These are phyloP conservation scores for Spiraea crenata DNA, from an alignment of 331 rosid species.

Conservation along the genomic window DNA sequence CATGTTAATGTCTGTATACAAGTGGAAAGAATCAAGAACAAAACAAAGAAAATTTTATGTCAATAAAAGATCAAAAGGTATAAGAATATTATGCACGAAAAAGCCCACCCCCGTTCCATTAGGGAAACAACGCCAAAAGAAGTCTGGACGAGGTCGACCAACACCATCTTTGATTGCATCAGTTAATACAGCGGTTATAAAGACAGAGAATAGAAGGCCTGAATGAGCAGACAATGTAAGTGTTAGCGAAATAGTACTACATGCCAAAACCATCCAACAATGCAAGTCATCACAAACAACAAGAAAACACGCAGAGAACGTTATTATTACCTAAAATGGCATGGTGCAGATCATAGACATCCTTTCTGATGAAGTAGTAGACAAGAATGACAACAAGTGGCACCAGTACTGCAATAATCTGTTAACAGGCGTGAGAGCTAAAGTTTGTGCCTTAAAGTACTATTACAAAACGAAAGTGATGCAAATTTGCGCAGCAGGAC, in stretches of 20 bases:
- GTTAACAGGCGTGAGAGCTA: constrained; percentile 25
- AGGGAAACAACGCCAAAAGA: constrained; percentile 99
- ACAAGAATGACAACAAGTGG: constrained; percentile 58
- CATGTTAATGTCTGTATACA: constrained; percentile 15
- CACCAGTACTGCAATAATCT: constrained; percentile 66
- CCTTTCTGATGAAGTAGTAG: constrained; percentile 61
- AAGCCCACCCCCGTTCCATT: constrained; percentile 69
- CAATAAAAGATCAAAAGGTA: not conserved
- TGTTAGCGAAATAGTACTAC: constrained; percentile 8
- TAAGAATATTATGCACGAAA: constrained; percentile 10
- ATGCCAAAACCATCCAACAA: constrained; percentile 9
- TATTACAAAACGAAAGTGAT: constrained; percentile 1
- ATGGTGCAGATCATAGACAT: constrained; percentile 88
- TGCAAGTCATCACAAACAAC: not conserved
- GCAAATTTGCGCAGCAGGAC: not conserved
- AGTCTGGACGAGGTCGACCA: constrained; percentile 94
- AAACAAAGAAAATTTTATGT: constrained; percentile 12
- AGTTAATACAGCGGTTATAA: constrained; percentile 77
- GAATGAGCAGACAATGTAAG: constrained; percentile 22
- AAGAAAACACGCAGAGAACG: constrained; percentile 8
- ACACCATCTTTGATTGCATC: constrained; percentile 89
- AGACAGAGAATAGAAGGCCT: constrained; percentile 86
- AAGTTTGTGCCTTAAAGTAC: constrained; percentile 11
- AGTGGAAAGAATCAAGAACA: constrained; percentile 21
- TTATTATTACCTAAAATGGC: constrained; percentile 59